These are phyloP conservation scores for Eudorina sp. DNA, from an alignment of 139 green algal species.

Conservation along the genomic window DNA sequence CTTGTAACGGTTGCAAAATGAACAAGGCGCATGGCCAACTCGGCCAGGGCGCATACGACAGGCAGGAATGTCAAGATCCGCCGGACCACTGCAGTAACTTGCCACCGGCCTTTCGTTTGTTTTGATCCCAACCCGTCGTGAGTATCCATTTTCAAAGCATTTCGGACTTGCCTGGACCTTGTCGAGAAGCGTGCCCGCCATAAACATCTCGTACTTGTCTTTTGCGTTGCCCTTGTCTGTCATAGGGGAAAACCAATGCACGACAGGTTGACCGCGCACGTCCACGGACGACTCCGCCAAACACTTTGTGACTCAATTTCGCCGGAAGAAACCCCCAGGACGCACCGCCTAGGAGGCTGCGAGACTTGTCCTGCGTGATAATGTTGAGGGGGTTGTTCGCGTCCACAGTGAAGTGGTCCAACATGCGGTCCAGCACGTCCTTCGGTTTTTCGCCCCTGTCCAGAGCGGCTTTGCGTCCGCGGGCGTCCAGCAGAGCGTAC, in stretches of 20 bases:
- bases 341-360: slow-evolving; percentile 72
- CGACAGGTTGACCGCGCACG: too few species aligned
- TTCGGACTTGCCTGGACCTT: slow-evolving; percentile 17
- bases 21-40: too few species aligned
- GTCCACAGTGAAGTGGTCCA: slow-evolving; percentile 67
- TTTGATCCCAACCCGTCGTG: too few species aligned
- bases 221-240: slow-evolving; percentile 54
- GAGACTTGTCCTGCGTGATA: slow-evolving; percentile 76
- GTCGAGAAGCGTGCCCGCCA: slow-evolving; percentile 77
- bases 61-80: too few species aligned
- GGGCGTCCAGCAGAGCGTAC: slow-evolving; percentile 31
- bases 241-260: not conserved
- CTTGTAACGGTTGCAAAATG: too few species aligned
- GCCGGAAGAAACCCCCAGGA: not conserved
- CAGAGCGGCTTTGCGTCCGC: not conserved
- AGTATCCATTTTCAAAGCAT: too few species aligned
- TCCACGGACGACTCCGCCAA: too few species aligned
- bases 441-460: not conserved
- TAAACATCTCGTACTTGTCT: slow-evolving; percentile 82
- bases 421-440: slow-evolving; percentile 46
- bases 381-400: slow-evolving; percentile 69
- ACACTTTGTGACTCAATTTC: too few species aligned
- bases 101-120: too few species aligned
- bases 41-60: too few species aligned
- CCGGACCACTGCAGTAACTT: too few species aligned